These are phyloP conservation scores for Phytophthora hibernalis DNA, from an alignment of 352 stramenopile genomes.

Conservation along the genomic window DNA sequence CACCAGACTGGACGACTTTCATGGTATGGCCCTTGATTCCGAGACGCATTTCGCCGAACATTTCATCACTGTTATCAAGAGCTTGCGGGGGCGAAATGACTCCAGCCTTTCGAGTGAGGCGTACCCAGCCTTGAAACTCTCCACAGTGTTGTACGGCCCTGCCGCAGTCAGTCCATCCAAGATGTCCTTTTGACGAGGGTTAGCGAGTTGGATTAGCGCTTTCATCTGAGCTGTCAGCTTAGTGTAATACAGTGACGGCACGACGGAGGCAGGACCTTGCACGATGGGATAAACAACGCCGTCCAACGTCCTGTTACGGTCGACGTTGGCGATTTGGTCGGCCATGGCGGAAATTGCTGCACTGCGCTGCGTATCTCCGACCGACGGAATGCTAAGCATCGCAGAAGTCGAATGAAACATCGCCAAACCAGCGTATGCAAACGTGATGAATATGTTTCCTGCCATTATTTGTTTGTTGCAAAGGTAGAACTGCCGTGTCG, in stretches of 20 bases:
- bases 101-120: constrained; percentile 21
- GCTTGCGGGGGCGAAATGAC: constrained; percentile 34
- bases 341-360: constrained; percentile 16
- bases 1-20: constrained; percentile 16
- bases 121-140: constrained; percentile 37
- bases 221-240: constrained; percentile 29
- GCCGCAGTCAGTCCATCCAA: constrained; percentile 6
- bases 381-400: constrained; percentile 3
- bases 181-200: background rate
- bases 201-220: background rate
- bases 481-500: too few species aligned
- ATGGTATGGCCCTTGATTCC: constrained; percentile 34
- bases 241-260: constrained; percentile 34
- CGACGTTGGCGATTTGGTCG: constrained; percentile 29
- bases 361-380: constrained; percentile 13
- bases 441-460: background rate
- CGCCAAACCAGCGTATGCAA: background rate
- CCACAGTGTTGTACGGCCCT: constrained; percentile 25
- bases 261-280: constrained; percentile 16
- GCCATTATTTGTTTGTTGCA: background rate
- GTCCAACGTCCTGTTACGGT: constrained; percentile 21
- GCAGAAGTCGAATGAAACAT: background rate
- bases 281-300: constrained; percentile 28
- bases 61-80: constrained; percentile 43
- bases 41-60: constrained; percentile 39